Evolutionary conservation across 495 filamentous ascomycete genomes (phyloP), one percentile per base, ranked within the genome.

Genomic region (Aspergillus nanangensis): DNA sequence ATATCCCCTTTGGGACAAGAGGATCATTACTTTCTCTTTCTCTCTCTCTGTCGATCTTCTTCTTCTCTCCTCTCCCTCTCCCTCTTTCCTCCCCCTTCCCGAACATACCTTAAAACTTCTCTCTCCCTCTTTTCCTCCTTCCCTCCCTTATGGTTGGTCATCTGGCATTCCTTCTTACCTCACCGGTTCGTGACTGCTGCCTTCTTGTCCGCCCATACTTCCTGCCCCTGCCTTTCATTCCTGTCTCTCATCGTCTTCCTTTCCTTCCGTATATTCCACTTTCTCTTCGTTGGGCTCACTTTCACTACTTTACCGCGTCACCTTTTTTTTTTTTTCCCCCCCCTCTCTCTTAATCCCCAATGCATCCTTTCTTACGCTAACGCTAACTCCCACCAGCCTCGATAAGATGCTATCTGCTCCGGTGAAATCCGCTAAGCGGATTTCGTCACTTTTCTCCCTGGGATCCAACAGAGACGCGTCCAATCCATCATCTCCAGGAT

Each of bases 371-470:
- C 15, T 22, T 31, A 14, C n/a, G n/a, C n/a, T 2, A 18, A 15
- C 33, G 25, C 29, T 33, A n/a, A 17, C 47, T 31, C 8, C 29
- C 38, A 52, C 48, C 48, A 46, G 32, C 41, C 35, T 11, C 19
- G 32, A 24, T 34, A 68, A 49, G 42, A 74, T 74, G 69, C 58
- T 73, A 55, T 73, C 69, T 21, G 70, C 66, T 65, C 71, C 69
- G 39, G 66, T 67, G 50, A 75, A 72, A 53, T 69, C 70, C 51
- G 69, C 71, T 48, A 70, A 72, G 63, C 71, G 71, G 50, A 72
- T 75, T 41, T 73, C 70, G 9, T 75, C 71, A 31, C 64, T 75
- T 23, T 72, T 75, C 44, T 71, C 70, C 22, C 41, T 73, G 53
- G 59, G 68, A 8, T 63, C 63, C 5, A 58, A 66, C 35, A 66